Conservation (phyloP, 257 asterid species). For the Eucommia ulmoides region DNA sequence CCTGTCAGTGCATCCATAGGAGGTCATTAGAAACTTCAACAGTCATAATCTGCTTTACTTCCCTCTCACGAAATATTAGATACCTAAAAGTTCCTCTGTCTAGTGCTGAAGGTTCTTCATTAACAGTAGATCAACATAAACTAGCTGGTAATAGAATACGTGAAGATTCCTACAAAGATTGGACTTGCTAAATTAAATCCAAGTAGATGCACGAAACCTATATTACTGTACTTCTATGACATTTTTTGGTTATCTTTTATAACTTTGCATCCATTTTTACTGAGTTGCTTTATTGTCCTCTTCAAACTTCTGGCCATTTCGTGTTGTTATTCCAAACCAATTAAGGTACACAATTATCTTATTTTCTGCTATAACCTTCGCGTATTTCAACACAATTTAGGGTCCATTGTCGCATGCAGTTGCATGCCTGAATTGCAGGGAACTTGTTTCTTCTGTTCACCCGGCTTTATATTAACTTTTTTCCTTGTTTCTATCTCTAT, state of each 20-base stretch:
- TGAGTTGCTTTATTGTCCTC: background rate
- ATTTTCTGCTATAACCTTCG: background rate
- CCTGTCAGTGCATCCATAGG: conserved; percentile 87
- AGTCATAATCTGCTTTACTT: background rate
- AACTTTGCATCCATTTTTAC: background rate
- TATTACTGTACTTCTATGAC: too few relatives aligned
- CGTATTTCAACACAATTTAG: too few relatives aligned
- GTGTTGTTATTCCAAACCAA: background rate
- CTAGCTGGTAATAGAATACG: too few relatives aligned
- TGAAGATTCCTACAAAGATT: too few relatives aligned
- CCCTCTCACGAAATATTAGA: background rate
- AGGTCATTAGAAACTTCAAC: conserved; percentile 27
- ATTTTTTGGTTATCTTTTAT: background rate
- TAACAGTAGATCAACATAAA: too few relatives aligned
- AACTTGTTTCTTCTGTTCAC: background rate
- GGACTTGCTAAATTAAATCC: too few relatives aligned
- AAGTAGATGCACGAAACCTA: too few relatives aligned
- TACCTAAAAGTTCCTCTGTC: background rate
- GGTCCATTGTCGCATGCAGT: background rate
- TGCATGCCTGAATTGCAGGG: background rate
- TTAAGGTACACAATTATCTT: background rate
- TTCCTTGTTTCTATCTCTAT: too few relatives aligned
- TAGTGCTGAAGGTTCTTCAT: background rate
- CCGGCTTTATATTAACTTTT: too few relatives aligned
- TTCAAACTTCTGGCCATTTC: background rate